Base-by-base conservation (phyloP, 805 yeast genomes). In the Pichia exigua region DNA sequence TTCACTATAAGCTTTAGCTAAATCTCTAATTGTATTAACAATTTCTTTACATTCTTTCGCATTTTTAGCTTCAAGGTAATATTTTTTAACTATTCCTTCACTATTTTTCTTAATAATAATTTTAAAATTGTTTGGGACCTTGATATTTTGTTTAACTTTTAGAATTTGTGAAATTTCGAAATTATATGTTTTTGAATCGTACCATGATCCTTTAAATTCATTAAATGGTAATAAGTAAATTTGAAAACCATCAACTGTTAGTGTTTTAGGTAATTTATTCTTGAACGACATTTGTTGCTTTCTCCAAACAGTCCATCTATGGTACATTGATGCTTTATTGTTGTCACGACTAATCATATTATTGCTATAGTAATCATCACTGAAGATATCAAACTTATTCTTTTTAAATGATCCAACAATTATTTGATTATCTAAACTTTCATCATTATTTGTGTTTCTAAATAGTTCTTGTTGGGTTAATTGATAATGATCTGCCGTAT, bases 191-290 rank as follows among this genome's bases (percentile, higher is more conserved):
- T 91, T 91, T 58, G 85, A 63, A 8, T 65, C 94, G 60, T 85
- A 80, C 78, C 88, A 79, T 58, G 77, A 61, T 20, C 70, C 70
- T 47, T 67, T 79, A 52, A 80, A 75, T 53, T 87, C 92, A 59
- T 87, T 89, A 9, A 90, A 83, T 0, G 97, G 97, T 60, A 88
- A 80, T 46, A 92, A 78, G 61, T 91, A 92, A 15, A 92, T 80
- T 61, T 89, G 90, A 60, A 89, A 96, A n/a, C 97, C 98, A 66
- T 92, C 98, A 40, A 92, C 79, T 1, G 94, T 90, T 32, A 92
- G 72, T 0, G 90, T 79, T 59, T 94, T 80, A 59, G 90, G 95
- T 54, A 87, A 87, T 49, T 90, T 76, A 52, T 81, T 82, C 53
- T 86, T 79, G 57, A 92, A 82, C 0, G 95, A 83, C 81, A 85